phyloP scores from a whole-genome alignment of 2,329 filamentous ascomycete species.

The Calonectria pteridis region DNA sequence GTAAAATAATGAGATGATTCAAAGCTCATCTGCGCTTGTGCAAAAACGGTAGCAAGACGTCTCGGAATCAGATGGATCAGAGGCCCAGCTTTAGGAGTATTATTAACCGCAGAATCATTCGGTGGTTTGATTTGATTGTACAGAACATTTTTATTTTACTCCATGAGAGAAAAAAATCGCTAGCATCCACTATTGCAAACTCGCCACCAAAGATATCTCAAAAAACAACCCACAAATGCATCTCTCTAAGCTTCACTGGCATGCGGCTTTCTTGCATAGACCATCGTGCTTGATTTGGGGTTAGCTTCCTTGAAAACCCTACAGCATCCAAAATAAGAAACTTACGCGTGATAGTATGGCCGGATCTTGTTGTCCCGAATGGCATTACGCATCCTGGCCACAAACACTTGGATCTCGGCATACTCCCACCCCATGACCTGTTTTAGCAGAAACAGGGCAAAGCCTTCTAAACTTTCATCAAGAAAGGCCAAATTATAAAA shows the following conservation, averaged over 20 bases:
- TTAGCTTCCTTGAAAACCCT: not conserved
- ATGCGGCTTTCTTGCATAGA: not conserved
- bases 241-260: not conserved
- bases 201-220: not conserved
- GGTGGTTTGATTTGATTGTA: not conserved
- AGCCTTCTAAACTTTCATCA: constrained; percentile 30
- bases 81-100: not conserved
- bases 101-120: not conserved
- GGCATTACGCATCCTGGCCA: constrained; percentile 30
- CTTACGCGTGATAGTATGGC: constrained; percentile 18
- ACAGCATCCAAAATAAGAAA: not conserved
- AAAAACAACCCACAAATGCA: not conserved
- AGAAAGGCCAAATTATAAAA: constrained; percentile 30
- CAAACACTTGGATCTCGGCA: constrained; percentile 27
- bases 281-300: not conserved
- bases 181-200: not conserved
- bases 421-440: constrained; percentile 34
- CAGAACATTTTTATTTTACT: not conserved
- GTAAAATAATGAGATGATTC: too few relatives aligned
- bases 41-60: not conserved
- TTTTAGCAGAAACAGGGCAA: constrained; percentile 29
- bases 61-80: not conserved
- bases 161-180: not conserved
- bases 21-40: not conserved
- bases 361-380: constrained; percentile 14